These are phyloP conservation scores for Clarkia xantiana DNA, from an alignment of 345 rosid genomes.

Conservation along the genomic window DNA sequence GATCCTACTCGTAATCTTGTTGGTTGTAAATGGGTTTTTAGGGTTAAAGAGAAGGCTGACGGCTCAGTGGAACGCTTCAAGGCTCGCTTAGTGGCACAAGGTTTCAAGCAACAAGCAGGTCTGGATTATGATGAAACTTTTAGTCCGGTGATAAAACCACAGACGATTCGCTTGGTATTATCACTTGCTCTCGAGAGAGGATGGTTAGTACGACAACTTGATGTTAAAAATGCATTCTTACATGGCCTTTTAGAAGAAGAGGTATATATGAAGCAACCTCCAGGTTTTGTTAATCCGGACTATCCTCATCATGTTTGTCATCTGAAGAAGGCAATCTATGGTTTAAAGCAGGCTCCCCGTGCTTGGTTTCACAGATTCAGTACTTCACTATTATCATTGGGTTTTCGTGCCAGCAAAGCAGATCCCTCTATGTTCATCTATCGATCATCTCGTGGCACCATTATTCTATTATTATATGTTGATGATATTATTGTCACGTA, in stretches of 20 bases:
- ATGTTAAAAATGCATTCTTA: background rate
- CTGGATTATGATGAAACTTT: background rate
- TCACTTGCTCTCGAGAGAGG: background rate
- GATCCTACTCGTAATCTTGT: background rate
- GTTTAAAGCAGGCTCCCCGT: background rate
- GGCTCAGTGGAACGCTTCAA: background rate
- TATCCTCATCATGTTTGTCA: background rate
- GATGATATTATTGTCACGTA: background rate
- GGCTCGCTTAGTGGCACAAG: background rate
- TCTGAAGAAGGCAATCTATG: background rate
- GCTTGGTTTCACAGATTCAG: background rate
- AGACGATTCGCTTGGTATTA: background rate
- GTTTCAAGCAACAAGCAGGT: background rate
- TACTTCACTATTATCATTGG: background rate
- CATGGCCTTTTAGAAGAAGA: background rate
- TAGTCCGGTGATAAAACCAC: background rate
- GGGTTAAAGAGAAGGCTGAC: background rate
- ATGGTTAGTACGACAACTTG: background rate
- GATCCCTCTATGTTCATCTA: background rate
- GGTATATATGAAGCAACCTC: background rate
- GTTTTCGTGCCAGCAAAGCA: background rate
- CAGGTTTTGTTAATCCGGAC: background rate
- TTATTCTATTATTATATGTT: background rate
- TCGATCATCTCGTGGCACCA: too few species aligned
- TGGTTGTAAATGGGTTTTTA: slow-evolving; percentile 2